A percentile compares a stretch with the other conserved stretches of the same genome.
Conservation (phyloP, 192 early-diverging fungal genomes). For the Coemansia sp. region DNA sequence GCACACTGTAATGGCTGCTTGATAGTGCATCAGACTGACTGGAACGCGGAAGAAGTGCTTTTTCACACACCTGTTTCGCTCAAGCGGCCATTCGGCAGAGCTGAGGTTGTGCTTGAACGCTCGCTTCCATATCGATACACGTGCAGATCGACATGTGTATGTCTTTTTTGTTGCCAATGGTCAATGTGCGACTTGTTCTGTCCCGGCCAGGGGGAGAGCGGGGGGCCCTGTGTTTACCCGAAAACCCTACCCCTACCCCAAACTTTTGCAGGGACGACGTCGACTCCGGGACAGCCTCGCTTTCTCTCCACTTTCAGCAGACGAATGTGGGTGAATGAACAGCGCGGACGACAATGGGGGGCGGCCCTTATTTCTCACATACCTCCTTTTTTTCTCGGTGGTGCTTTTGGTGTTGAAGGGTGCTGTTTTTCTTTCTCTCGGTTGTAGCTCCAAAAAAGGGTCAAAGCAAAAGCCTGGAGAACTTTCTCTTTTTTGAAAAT, state of each 20-base stretch:
- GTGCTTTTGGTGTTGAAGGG: neutral
- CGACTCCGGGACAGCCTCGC: neutral
- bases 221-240: conserved; percentile 7
- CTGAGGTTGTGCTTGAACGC: neutral
- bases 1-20: conserved; percentile 8
- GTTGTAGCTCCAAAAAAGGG: neutral
- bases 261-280: neutral
- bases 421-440: neutral
- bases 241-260: neutral
- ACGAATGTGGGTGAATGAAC: conserved; percentile 2
- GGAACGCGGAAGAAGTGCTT: neutral
- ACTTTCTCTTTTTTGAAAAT: neutral
- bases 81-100: conserved; percentile 10
- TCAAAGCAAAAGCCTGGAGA: neutral
- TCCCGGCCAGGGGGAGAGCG: neutral
- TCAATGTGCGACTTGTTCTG: neutral
- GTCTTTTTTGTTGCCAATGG: conserved; percentile 2
- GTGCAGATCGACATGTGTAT: neutral
- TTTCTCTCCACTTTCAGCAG: conserved; percentile 6
- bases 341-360: neutral
- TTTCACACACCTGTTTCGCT: conserved; percentile 20
- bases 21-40: neutral
- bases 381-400: neutral
- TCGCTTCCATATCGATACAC: conserved; percentile 4
- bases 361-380: neutral